These are phyloP conservation scores for Craspedostauros australis DNA, from an alignment of 108 stramenopile species.

Conservation along the genomic window DNA sequence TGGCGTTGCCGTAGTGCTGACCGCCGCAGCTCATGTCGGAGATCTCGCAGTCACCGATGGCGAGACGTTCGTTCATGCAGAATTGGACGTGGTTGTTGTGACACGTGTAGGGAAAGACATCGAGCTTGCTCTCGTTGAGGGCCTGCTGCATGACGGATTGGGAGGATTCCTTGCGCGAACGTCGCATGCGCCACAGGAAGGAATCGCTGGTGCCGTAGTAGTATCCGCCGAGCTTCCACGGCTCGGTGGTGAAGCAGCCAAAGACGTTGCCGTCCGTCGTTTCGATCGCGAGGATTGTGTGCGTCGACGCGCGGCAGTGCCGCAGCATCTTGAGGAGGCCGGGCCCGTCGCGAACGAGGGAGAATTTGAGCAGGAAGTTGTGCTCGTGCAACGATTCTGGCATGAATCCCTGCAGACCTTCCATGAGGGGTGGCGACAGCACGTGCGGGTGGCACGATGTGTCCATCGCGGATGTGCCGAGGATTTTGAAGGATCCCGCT, in stretches of 20 bases:
- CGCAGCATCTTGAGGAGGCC: constrained; percentile 38
- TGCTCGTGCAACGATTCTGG: constrained; percentile 46
- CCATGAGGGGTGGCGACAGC: constrained; percentile 63
- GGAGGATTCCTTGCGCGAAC: constrained; percentile 37
- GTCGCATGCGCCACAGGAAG: constrained; percentile 74
- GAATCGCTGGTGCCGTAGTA: constrained; percentile 57
- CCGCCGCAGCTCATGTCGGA: background rate
- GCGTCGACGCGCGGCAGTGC: constrained; percentile 46
- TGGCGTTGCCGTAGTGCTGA: constrained; percentile 46
- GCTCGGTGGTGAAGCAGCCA: constrained; percentile 60
- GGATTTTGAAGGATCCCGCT: constrained; percentile 45
- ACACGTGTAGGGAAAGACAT: constrained; percentile 58
- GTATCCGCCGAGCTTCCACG: constrained; percentile 33
- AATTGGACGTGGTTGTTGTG: constrained; percentile 56
- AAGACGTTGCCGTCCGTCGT: constrained; percentile 72
- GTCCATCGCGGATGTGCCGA: constrained; percentile 61
- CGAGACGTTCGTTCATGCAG: constrained; percentile 50
- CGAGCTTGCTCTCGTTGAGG: constrained; percentile 59
- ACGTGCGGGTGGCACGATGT: constrained; percentile 52
- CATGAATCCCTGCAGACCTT: constrained; percentile 45
- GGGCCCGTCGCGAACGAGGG: constrained; percentile 61
- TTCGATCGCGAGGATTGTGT: constrained; percentile 71
- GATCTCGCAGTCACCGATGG: constrained; percentile 51
- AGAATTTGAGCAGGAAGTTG: constrained; percentile 71
- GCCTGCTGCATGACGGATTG: constrained; percentile 55